Evolutionary conservation across 2,329 filamentous ascomycete species (phyloP).

Genomic region (Helotiales sp.): DNA sequence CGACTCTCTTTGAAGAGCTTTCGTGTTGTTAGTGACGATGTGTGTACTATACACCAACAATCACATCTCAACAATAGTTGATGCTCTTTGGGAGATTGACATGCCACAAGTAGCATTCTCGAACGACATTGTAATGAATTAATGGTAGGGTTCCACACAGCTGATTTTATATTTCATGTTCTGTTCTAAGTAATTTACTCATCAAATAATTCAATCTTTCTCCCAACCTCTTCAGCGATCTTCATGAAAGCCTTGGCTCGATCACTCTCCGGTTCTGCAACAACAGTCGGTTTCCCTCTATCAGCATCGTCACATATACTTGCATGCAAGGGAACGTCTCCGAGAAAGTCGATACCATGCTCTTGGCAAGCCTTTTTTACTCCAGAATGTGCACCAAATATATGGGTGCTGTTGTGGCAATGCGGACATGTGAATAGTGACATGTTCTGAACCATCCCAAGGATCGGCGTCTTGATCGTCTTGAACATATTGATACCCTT

Average conservation of each 20-base stretch:
- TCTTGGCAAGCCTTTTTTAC: conserved; percentile 70
- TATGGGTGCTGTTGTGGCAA: conserved; percentile 71
- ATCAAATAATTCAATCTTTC: conserved; percentile 28
- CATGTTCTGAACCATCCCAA: conserved; percentile 95
- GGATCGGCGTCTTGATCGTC: conserved; percentile 70
- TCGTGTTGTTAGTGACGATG: too few species aligned
- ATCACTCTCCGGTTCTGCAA: conserved; percentile 76
- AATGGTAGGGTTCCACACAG: neutral
- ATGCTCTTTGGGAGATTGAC: too few species aligned
- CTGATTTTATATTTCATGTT: neutral
- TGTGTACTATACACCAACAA: too few species aligned
- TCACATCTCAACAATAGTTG: too few species aligned
- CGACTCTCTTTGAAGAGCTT: neutral
- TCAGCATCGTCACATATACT: conserved; percentile 87
- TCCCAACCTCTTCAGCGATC: conserved; percentile 59
- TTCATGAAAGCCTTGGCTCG: conserved; percentile 70
- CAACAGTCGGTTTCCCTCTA: conserved; percentile 83
- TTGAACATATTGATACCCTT: conserved; percentile 93
- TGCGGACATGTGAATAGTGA: conserved; percentile 78
- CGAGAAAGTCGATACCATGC: conserved; percentile 76
- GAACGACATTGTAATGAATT: neutral
- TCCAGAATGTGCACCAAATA: conserved; percentile 69
- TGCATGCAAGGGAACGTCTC: conserved; percentile 85
- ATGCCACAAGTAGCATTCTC: neutral
- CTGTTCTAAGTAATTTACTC: neutral